A percentile compares a stretch with the other conserved stretches of the same genome.
phyloP scores from a whole-genome alignment of 1,139 yeast species.

The Blastobotrys arbuscula region DNA sequence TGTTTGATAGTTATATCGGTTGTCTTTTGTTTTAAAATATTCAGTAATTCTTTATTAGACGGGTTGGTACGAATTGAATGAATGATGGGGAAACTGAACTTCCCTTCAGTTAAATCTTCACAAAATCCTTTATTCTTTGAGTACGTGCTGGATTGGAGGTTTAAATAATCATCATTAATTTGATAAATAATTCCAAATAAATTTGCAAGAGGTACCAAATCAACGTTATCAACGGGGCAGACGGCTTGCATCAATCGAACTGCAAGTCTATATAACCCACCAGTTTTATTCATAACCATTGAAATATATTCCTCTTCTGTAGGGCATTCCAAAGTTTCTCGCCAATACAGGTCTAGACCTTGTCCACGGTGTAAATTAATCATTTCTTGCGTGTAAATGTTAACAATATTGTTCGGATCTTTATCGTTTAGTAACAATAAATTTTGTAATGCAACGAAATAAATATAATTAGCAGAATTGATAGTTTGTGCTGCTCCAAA shows the following conservation, averaged over 20 bases:
- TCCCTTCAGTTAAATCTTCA: conserved; percentile 87
- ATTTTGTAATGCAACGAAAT: conserved; percentile 60
- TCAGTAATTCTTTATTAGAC: conserved; percentile 36
- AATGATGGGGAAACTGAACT: conserved; percentile 76
- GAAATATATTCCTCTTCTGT: conserved; percentile 58
- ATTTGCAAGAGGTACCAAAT: conserved; percentile 60
- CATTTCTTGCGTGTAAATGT: conserved; percentile 50
- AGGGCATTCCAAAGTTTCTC: conserved; percentile 64
- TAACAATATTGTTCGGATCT: conserved; percentile 11
- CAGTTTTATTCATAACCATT: conserved; percentile 88
- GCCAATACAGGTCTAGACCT: conserved; percentile 83
- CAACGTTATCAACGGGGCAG: conserved; percentile 16
- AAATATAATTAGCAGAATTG: conserved; percentile 77
- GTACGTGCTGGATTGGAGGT: conserved; percentile 50
- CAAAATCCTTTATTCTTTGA: conserved; percentile 70
- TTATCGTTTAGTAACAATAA: conserved; percentile 35
- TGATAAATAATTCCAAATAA: conserved; percentile 78
- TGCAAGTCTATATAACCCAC: conserved; percentile 76
- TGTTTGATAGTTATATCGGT: conserved; percentile 41
- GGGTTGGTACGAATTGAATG: conserved; percentile 47
- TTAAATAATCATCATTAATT: conserved; percentile 73
- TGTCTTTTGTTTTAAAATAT: conserved; percentile 39
- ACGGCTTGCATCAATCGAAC: conserved; percentile 53
- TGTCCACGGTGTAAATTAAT: conserved; percentile 81
- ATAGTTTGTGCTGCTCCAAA: conserved; percentile 76